These are phyloP conservation scores for Grosmannia penicillata DNA, from an alignment of 2,329 filamentous ascomycete genomes.

Conservation along the genomic window DNA sequence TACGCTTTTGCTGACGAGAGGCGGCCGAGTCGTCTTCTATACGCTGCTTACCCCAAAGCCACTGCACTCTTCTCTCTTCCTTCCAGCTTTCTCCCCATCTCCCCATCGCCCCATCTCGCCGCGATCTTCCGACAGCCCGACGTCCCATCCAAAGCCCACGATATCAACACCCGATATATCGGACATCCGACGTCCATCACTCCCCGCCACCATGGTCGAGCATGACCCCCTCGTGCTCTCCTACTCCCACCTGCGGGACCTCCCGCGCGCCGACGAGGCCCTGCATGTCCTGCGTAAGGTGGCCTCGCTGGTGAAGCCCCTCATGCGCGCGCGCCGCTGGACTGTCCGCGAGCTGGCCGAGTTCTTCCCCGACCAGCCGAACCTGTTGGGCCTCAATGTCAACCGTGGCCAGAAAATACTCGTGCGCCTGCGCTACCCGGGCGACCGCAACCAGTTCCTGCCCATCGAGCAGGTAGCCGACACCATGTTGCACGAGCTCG, in stretches of 20 bases:
- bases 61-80: too few species aligned
- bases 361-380: slow-evolving; percentile 64
- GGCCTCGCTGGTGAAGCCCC: slow-evolving; percentile 80
- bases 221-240: slow-evolving; percentile 29
- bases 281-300: slow-evolving; percentile 57
- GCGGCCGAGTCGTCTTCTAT: too few species aligned
- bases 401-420: slow-evolving; percentile 67
- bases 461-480: slow-evolving; percentile 69
- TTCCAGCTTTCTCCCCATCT: too few species aligned
- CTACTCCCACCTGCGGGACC: slow-evolving; percentile 32
- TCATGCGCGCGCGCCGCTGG: slow-evolving; percentile 82
- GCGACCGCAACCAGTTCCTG: slow-evolving; percentile 63
- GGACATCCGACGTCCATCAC: too few species aligned
- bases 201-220: slow-evolving; percentile 21
- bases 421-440: slow-evolving; percentile 62
- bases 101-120: too few species aligned
- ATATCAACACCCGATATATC: too few species aligned
- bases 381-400: slow-evolving; percentile 66
- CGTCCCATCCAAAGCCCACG: too few species aligned
- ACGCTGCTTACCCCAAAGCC: too few species aligned
- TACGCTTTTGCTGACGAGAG: too few species aligned
- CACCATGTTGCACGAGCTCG: slow-evolving; percentile 88
- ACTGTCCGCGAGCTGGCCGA: slow-evolving; percentile 66
- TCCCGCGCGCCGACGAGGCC: slow-evolving; percentile 33
- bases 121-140: too few species aligned